Evolutionary conservation across 2,329 filamentous ascomycete species (phyloP).

Genomic region (Cyphellophora europaea): DNA sequence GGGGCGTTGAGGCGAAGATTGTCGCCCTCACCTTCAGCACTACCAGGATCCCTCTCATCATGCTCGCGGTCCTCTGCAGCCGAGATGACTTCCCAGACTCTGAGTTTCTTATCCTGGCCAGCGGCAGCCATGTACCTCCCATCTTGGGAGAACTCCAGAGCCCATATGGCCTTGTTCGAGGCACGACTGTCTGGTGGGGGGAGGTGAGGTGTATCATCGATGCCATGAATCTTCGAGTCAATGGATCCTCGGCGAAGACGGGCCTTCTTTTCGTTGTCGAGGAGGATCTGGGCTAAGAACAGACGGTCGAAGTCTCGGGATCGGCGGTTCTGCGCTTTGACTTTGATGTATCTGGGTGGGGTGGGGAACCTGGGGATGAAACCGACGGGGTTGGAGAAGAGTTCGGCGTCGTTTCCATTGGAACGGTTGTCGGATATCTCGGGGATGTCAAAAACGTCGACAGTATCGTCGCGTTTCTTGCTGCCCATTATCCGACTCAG

Average conservation of each 20-base stretch:
- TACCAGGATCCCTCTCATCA: constrained; percentile 62
- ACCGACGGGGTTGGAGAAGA: constrained; percentile 70
- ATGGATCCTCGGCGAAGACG: constrained; percentile 22
- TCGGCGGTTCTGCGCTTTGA: constrained; percentile 72
- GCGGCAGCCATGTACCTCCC: constrained; percentile 87
- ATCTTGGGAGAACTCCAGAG: constrained; percentile 85
- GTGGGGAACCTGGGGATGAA: constrained; percentile 83
- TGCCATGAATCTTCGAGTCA: constrained; percentile 18
- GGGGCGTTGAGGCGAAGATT: constrained; percentile 70
- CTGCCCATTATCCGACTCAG: constrained; percentile 72
- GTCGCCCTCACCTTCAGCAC: constrained; percentile 35
- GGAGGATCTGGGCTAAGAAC: constrained; percentile 87
- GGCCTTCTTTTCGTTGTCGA: constrained; percentile 33
- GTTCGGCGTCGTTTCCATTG: constrained; percentile 72
- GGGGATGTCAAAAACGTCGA: constrained; percentile 26
- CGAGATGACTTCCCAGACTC: constrained; percentile 82
- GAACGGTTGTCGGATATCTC: constrained; percentile 61
- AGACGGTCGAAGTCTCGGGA: constrained; percentile 72
- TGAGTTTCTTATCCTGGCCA: constrained; percentile 75
- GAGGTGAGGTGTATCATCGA: constrained; percentile 17
- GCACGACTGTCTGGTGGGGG: constrained; percentile 18
- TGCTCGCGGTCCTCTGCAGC: constrained; percentile 67
- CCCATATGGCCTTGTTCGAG: constrained; percentile 68
- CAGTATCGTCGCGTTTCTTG: constrained; percentile 58
- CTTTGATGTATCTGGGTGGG: constrained; percentile 82